Base-by-base conservation (phyloP, 495 filamentous ascomycete genomes). In the Penicilliopsis zonata region DNA sequence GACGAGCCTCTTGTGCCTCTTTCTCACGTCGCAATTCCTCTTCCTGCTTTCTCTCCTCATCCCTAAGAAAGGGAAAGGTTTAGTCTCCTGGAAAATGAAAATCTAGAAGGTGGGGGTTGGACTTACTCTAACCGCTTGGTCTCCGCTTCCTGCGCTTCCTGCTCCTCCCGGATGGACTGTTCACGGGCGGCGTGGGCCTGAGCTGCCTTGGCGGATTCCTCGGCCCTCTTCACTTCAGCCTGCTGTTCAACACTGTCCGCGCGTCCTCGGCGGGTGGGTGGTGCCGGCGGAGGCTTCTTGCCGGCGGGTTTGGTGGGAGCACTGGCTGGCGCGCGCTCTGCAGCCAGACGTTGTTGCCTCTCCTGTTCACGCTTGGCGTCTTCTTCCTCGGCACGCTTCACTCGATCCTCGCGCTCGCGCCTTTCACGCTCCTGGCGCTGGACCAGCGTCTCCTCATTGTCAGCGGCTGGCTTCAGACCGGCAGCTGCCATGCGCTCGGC, bases 401-500 rank as follows among this genome's bases (percentile, higher is more conserved):
- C 61, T 28, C 86, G 84, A 13, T 87, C 82, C 41, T 92, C 85
- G 17, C 82, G 69, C 42, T 96, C 90, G 39, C 74, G 82, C 41
- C 70, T 75, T 55, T 99, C 90, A 13, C 90, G 78, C 45, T 95
- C 92, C 35, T 80, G 72, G 27, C 86, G 73, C 58, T 96, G 86
- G 32, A 77, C 68, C 2, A 86, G 59, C 16, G 78, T 81, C 57
- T 99, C 90, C 2, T 74, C 71, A 2, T 72, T 59, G 30, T 73
- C 74, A 16, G 42, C 54, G 18, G 82, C 74, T 17, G 86, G 73
- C 47, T 86, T 90, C 42, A 99, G 72, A 12, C 90, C 90, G 34
- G 94, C 72, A 28, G 88, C 90, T 27, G 92, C 92, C 41, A 99
- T 75, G 30, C 90, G 76, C 53, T 96, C 92, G n/a, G 88, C 86